Conservation (phyloP, 2,329 filamentous ascomycete genomes). For the Aspergillus fijiensis region DNA sequence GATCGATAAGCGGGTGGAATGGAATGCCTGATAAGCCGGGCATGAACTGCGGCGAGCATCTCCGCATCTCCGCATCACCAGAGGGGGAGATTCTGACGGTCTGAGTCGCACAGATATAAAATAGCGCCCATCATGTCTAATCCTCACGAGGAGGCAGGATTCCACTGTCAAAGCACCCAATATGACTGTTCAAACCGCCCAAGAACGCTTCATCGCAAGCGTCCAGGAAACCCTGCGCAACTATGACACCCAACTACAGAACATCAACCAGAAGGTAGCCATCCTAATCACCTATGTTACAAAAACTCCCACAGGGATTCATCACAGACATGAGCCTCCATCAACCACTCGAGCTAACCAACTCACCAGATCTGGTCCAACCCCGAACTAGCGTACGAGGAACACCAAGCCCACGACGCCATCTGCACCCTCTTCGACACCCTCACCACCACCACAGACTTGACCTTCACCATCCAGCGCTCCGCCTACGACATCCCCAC, state of each 20-base stretch:
- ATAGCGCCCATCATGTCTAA: not conserved
- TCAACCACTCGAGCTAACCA: not conserved
- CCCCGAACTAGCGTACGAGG: conserved; percentile 53
- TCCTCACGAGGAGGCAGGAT: not conserved
- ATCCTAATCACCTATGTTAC: not conserved
- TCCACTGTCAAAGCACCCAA: not conserved
- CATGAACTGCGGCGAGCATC: not conserved
- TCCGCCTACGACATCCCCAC: conserved; percentile 52
- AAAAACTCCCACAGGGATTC: too few relatives aligned
- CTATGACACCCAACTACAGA: conserved; percentile 22
- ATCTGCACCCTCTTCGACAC: conserved; percentile 43
- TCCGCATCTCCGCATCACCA: too few relatives aligned
- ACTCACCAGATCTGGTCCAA: conserved; percentile 41
- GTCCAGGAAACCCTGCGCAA: conserved; percentile 24
- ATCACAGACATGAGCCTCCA: not conserved
- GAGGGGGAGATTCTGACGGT: not conserved
- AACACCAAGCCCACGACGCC: conserved; percentile 52
- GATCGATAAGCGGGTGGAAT: not conserved
- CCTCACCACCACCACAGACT: conserved; percentile 18
- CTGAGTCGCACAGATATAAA: not conserved
- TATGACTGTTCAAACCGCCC: conserved; percentile 26
- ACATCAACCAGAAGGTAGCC: conserved; percentile 28
- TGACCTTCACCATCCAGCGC: conserved; percentile 46
- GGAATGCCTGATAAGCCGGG: not conserved
- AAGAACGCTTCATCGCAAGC: conserved; percentile 24